Percentiles rank a stretch among this genome's conserved stretches.
Evolutionary conservation across 352 stramenopile species (phyloP).

Genomic region (Phytophthora kernoviae): DNA sequence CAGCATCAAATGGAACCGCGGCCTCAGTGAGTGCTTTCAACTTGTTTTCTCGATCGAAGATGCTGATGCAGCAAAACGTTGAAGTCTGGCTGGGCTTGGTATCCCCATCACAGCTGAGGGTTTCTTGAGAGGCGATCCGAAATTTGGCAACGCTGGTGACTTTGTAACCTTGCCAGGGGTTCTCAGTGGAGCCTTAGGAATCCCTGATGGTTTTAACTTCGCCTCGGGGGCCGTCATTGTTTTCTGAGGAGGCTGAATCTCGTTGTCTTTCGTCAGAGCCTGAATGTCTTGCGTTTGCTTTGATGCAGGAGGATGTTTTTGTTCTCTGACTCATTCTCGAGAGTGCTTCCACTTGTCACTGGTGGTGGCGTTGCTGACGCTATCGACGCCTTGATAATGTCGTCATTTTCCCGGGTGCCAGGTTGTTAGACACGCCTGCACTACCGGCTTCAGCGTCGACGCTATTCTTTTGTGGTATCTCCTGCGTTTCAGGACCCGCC

Average conservation of each 20-base stretch:
- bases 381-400: not conserved
- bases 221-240: conserved; percentile 17
- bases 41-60: conserved; percentile 42
- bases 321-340: conserved; percentile 8
- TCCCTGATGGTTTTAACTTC: conserved; percentile 20
- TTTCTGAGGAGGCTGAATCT: conserved; percentile 7
- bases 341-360: not conserved
- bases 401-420: not conserved
- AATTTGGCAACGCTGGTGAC: conserved; percentile 14
- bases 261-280: conserved; percentile 14
- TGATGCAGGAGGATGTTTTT: conserved; percentile 23
- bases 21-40: conserved; percentile 20
- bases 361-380: conserved; percentile 2
- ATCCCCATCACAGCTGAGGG: conserved; percentile 16
- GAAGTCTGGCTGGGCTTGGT: conserved; percentile 40
- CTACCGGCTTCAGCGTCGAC: conserved; percentile 1
- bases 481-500: conserved; percentile 33
- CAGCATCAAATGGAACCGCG: conserved; percentile 53
- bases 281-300: not conserved
- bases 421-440: conserved; percentile 10
- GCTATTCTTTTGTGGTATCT: conserved; percentile 21
- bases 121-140: conserved; percentile 36
- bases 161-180: conserved; percentile 56
- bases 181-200: conserved; percentile 39
- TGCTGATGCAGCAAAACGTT: conserved; percentile 10